Evolutionary conservation across 495 filamentous ascomycete species (phyloP).

Genomic region (Aspergillus asperescens): DNA sequence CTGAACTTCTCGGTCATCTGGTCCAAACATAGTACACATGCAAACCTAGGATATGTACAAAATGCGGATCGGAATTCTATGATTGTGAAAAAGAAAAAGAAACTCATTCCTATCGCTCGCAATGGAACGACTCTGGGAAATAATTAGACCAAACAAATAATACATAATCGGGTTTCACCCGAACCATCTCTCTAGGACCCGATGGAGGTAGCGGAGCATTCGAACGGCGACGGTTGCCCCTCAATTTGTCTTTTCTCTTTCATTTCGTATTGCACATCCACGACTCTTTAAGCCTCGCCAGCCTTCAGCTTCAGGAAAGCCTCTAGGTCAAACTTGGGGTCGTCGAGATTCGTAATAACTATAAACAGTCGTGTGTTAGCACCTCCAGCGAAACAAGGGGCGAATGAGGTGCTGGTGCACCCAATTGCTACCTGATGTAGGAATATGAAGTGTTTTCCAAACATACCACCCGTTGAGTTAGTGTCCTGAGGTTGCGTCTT

Average conservation of each 20-base stretch:
- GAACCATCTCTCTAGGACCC: conserved; percentile 40
- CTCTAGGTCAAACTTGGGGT: conserved; percentile 87
- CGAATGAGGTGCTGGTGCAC: background rate
- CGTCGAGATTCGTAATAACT: conserved; percentile 81
- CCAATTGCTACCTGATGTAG: background rate
- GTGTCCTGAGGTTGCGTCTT: conserved; percentile 54
- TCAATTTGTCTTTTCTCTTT: conserved; percentile 25
- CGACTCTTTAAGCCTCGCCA: conserved; percentile 45
- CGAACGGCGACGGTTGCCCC: conserved; percentile 30
- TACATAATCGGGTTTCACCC: conserved; percentile 42
- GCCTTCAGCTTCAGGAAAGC: conserved; percentile 65
- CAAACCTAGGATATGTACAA: conserved; percentile 50
- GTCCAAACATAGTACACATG: conserved; percentile 44
- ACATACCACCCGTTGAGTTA: conserved; percentile 54
- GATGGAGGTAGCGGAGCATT: conserved; percentile 30
- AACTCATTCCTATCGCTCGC: conserved; percentile 45
- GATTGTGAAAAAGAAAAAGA: conserved; percentile 36
- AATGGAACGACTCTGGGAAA: conserved; percentile 45
- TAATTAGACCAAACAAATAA: conserved; percentile 47
- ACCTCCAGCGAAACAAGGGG: conserved; percentile 2
- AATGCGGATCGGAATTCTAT: conserved; percentile 45
- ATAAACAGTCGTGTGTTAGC: conserved; percentile 25
- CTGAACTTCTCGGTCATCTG: conserved; percentile 45
- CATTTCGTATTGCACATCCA: conserved; percentile 19
- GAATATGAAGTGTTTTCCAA: background rate